A percentile compares a stretch with the other conserved stretches of the same genome.
phyloP scores from a whole-genome alignment of 495 filamentous ascomycete genomes.

The Cladorrhinum samala region DNA sequence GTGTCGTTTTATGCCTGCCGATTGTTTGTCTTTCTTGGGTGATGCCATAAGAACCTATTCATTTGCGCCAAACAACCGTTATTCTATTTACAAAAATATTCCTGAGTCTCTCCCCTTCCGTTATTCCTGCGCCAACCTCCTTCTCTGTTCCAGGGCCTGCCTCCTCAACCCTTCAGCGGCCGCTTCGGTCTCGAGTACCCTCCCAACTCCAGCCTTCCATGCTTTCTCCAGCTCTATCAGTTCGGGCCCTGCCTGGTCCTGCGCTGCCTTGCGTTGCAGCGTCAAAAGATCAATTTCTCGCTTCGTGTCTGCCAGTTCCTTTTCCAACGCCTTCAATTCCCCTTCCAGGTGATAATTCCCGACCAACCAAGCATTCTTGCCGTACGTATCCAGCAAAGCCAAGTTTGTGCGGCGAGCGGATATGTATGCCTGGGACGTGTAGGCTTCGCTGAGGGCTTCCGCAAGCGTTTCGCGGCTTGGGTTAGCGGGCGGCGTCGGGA shows the following conservation, averaged over 20 bases:
- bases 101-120: background rate
- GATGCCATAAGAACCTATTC: too few relatives aligned
- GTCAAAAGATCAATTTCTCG: slow-evolving; percentile 64
- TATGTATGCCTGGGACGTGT: slow-evolving; percentile 62
- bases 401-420: slow-evolving; percentile 61
- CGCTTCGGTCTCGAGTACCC: slow-evolving; percentile 67
- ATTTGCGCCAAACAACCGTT: too few relatives aligned
- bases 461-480: slow-evolving; percentile 14
- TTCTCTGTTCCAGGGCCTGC: slow-evolving; percentile 32
- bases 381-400: slow-evolving; percentile 66
- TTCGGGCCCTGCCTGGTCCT: slow-evolving; percentile 64
- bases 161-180: slow-evolving; percentile 62
- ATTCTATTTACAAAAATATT: background rate
- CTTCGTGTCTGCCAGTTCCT: slow-evolving; percentile 62
- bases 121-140: background rate
- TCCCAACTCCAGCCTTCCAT: slow-evolving; percentile 67
- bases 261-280: slow-evolving; percentile 59
- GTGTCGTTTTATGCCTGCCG: background rate
- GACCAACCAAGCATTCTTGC: slow-evolving; percentile 87
- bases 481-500: slow-evolving; percentile 22
- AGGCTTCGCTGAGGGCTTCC: slow-evolving; percentile 41
- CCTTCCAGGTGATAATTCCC: slow-evolving; percentile 74
- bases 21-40: too few relatives aligned
- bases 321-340: slow-evolving; percentile 64
- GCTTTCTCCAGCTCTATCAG: slow-evolving; percentile 61